Base-by-base conservation (phyloP, 306 rosid genomes). In the Malus sylvestris region DNA sequence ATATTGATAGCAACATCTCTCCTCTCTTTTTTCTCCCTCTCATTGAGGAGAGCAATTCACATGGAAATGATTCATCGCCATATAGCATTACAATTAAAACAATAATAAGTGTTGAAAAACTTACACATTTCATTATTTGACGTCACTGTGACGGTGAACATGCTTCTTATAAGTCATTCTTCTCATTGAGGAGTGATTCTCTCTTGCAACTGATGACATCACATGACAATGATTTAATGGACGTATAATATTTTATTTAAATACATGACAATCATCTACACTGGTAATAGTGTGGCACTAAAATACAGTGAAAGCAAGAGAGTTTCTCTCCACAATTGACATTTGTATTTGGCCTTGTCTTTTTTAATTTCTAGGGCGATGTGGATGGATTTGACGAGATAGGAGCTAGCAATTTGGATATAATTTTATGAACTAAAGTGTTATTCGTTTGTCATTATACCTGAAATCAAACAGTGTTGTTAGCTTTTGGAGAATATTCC, bases 371-470 rank as follows among this genome's bases (percentile, higher is more conserved):
- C 55, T 23, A 3, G 62, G 8, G 22, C 45, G 74, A 78, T 82
- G 18, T 62, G 16, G 75, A 75, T 55, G 57, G 78, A 42, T 64
- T 18, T 40, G 73, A 79, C 11, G 38, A n/a, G 71, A 70, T 45
- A 9, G 18, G 16, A 49, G 53, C 53, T 49, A 49, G 20, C 53
- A 4, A 9, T 45, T 30, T 52, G 61, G 67, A 76, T 70, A 75
- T 67, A 27, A 30, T 53, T 78, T 62, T 15, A 45, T 46, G 68
- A 40, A 57, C 35, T 25, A 33, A 32, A 67, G 71, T 49, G 29
- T 16, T 35, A 33, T 19, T 35, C 25, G 49, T 22, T 49, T 60
- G 71, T 51, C 78, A 65, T 76, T 64, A 53, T 44, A 35, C 57
- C 49, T 55, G 2, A 46, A 12, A 32, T 52, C 33, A 10, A 52